These are phyloP conservation scores for Fusarium foetens DNA, from an alignment of 2,329 filamentous ascomycete species.

Conservation along the genomic window DNA sequence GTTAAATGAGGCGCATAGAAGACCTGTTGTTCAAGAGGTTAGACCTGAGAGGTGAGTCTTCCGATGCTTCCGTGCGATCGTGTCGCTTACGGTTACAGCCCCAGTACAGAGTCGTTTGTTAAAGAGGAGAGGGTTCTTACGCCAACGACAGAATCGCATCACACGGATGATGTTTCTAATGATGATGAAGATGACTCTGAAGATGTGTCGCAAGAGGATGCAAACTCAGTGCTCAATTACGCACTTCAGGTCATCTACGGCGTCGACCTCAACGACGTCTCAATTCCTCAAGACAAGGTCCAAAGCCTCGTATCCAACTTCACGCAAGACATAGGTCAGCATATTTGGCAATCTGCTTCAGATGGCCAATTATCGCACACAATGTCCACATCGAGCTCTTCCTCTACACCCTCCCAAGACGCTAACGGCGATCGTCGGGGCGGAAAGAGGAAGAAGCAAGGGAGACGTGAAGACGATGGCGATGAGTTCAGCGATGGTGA, in stretches of 20 bases:
- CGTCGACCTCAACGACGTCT: conserved; percentile 49
- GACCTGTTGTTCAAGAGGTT: conserved; percentile 11
- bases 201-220: conserved; percentile 49
- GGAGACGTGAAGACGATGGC: conserved; percentile 45
- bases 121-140: conserved; percentile 37
- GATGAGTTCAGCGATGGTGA: conserved; percentile 52
- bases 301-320: conserved; percentile 49
- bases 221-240: conserved; percentile 50
- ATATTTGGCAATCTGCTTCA: conserved; percentile 47
- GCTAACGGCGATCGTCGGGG: conserved; percentile 37
- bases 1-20: conserved; percentile 15
- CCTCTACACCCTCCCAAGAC: conserved; percentile 46
- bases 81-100: conserved; percentile 25
- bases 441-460: conserved; percentile 52
- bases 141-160: conserved; percentile 29
- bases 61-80: too few relatives aligned
- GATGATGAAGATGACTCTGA: conserved; percentile 35
- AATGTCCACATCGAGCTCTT: conserved; percentile 47
- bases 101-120: conserved; percentile 28
- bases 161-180: background rate
- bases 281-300: conserved; percentile 43
- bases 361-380: conserved; percentile 47
- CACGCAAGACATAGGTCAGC: conserved; percentile 47
- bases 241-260: conserved; percentile 53
- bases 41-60: conserved; percentile 23